These are phyloP conservation scores for Tylopilus sp. DNA, from an alignment of 768 basidiomycete species.

Conservation along the genomic window DNA sequence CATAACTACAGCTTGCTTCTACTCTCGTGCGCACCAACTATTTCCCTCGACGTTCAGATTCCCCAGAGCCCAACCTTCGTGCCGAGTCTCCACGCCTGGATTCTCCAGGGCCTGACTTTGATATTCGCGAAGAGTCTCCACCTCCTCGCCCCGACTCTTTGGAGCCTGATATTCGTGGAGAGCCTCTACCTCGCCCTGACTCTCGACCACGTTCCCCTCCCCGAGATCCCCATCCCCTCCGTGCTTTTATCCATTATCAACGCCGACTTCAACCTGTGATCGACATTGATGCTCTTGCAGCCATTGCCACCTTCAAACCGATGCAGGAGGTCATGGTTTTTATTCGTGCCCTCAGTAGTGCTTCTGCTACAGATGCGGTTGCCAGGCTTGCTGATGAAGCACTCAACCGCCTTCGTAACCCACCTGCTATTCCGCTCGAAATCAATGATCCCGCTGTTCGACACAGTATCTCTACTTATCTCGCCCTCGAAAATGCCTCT, in stretches of 20 bases:
- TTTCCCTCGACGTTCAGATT: too few relatives aligned
- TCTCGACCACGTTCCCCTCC: not conserved
- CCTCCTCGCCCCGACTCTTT: too few relatives aligned
- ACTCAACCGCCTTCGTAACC: not conserved
- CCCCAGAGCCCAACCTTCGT: too few relatives aligned
- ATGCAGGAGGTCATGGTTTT: not conserved
- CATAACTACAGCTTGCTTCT: too few relatives aligned
- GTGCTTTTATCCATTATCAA: not conserved
- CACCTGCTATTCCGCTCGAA: not conserved
- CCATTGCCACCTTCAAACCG: not conserved
- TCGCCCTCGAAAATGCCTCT: not conserved
- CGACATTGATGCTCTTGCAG: not conserved
- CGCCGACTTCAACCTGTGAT: not conserved
- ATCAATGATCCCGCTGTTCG: not conserved
- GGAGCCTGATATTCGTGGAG: not conserved
- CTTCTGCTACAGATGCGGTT: not conserved
- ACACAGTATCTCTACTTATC: not conserved
- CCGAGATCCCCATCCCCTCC: not conserved
- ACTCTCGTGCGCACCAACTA: too few relatives aligned
- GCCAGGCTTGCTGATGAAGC: not conserved
- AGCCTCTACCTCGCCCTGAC: not conserved
- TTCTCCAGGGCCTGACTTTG: too few relatives aligned
- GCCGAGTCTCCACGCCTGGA: too few relatives aligned
- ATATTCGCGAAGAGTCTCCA: too few relatives aligned
- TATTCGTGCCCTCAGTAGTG: not conserved